Percentiles rank a stretch among this genome's conserved stretches.
These are phyloP conservation scores for Apiospora phragmitis DNA, from an alignment of 2,329 filamentous ascomycete species.

Conservation along the genomic window DNA sequence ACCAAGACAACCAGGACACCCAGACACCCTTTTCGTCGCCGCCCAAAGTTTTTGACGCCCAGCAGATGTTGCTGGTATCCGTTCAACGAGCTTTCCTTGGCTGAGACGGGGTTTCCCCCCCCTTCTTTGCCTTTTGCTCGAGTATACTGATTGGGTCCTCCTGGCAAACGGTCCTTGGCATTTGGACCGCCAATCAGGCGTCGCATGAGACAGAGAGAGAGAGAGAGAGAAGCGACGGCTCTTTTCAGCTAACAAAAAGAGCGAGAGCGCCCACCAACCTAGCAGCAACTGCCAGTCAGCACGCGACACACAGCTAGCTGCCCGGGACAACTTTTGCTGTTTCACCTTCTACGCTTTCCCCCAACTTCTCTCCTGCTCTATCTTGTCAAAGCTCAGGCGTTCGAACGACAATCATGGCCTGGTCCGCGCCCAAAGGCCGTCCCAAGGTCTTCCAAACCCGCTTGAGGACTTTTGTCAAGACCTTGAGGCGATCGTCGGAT, in stretches of 20 bases:
- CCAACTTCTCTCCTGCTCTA: not conserved
- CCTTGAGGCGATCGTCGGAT: not conserved
- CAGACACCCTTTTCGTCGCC: not conserved
- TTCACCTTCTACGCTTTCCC: not conserved
- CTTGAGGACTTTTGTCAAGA: slow-evolving; percentile 8
- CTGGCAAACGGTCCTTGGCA: not conserved
- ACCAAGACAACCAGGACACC: not conserved
- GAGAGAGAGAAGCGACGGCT: not conserved
- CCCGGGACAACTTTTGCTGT: not conserved
- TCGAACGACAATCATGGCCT: not conserved
- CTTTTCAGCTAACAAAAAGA: not conserved
- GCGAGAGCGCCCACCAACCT: not conserved
- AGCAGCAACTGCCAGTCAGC: not conserved
- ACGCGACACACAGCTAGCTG: not conserved
- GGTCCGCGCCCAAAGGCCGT: slow-evolving; percentile 8
- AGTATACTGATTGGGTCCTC: not conserved
- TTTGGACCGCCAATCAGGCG: not conserved
- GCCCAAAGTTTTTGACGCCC: not conserved
- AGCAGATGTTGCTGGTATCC: not conserved
- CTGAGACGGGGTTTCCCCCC: not conserved
- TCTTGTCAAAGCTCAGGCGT: not conserved
- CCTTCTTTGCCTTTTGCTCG: not conserved
- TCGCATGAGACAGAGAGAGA: not conserved
- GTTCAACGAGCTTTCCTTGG: not conserved
- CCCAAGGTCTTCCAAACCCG: slow-evolving; percentile 8